Percentiles rank a stretch among this genome's conserved stretches.
phyloP scores from a whole-genome alignment of 2,329 filamentous ascomycete species.

The Drechslerella dactyloides region DNA sequence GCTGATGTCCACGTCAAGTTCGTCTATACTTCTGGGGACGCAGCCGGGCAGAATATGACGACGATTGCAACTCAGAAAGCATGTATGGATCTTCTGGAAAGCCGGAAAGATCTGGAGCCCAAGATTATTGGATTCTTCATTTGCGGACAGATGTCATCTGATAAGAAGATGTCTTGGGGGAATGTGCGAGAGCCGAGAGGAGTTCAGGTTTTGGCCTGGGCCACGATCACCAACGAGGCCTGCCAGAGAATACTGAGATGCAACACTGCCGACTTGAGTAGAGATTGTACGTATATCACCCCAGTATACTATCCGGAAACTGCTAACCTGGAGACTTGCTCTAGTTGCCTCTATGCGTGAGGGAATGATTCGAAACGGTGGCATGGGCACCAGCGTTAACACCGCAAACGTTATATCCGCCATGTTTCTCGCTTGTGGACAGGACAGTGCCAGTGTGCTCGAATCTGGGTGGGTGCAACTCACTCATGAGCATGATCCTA shows the following conservation, averaged over 20 bases:
- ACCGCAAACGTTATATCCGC: conserved; percentile 53
- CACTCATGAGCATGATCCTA: conserved; percentile 52
- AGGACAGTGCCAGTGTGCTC: conserved; percentile 53
- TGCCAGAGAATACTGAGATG: conserved; percentile 52
- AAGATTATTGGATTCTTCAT: conserved; percentile 49
- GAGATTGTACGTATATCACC: conserved; percentile 7
- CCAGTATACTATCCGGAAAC: neutral
- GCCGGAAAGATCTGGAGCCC: conserved; percentile 22
- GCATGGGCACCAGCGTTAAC: conserved; percentile 52
- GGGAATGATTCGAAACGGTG: conserved; percentile 51
- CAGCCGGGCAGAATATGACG: conserved; percentile 56
- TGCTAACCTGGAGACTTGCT: conserved; percentile 1
- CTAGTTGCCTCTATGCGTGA: conserved; percentile 41
- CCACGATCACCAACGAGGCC: conserved; percentile 50
- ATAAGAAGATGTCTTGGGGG: conserved; percentile 55
- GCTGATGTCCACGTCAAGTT: conserved; percentile 54
- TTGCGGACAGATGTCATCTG: conserved; percentile 54
- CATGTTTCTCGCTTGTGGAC: conserved; percentile 54
- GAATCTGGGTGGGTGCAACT: conserved; percentile 54
- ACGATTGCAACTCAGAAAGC: conserved; percentile 55
- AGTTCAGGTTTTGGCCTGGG: conserved; percentile 55
- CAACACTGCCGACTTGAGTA: conserved; percentile 46
- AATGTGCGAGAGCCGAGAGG: conserved; percentile 53
- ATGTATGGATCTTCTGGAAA: conserved; percentile 52
- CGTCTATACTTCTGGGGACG: conserved; percentile 55